phyloP scores from a whole-genome alignment of 192 early-diverging fungal species.

The Funneliformis mosseae region DNA sequence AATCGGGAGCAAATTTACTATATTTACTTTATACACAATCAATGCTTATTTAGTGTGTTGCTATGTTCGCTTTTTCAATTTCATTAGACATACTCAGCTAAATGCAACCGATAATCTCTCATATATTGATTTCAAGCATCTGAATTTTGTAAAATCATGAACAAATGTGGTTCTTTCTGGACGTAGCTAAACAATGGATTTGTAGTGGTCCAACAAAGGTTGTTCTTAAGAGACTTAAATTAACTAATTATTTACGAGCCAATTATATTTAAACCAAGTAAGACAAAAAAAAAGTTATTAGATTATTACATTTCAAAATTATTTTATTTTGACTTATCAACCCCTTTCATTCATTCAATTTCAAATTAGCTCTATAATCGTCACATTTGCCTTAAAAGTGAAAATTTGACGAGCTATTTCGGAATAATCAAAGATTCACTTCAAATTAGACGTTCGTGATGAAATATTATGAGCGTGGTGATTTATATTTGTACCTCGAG shows the following conservation, averaged over 20 bases:
- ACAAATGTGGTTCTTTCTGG: not conserved
- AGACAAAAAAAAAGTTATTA: too few species aligned
- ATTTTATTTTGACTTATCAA: too few species aligned
- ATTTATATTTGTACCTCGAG: not conserved
- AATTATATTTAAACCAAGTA: not conserved
- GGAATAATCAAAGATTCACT: not conserved
- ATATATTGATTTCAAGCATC: too few species aligned
- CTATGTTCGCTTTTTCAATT: not conserved
- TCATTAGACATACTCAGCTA: not conserved
- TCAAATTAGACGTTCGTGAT: not conserved
- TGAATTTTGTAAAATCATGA: not conserved
- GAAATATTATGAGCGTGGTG: not conserved
- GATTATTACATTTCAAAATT: too few species aligned
- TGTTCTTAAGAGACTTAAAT: not conserved
- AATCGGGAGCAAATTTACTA: too few species aligned
- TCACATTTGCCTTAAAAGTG: not conserved
- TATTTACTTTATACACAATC: too few species aligned
- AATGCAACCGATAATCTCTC: not conserved
- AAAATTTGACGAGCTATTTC: not conserved
- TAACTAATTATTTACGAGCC: not conserved
- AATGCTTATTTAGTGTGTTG: too few species aligned
- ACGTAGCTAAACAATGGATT: not conserved
- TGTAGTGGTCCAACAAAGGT: not conserved
- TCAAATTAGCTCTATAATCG: not conserved
- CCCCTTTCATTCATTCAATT: not conserved